Evolutionary conservation across 768 basidiomycete genomes (phyloP), one percentile per base, ranked within the genome.

Genomic region (Sporobolomyces phaffii): DNA sequence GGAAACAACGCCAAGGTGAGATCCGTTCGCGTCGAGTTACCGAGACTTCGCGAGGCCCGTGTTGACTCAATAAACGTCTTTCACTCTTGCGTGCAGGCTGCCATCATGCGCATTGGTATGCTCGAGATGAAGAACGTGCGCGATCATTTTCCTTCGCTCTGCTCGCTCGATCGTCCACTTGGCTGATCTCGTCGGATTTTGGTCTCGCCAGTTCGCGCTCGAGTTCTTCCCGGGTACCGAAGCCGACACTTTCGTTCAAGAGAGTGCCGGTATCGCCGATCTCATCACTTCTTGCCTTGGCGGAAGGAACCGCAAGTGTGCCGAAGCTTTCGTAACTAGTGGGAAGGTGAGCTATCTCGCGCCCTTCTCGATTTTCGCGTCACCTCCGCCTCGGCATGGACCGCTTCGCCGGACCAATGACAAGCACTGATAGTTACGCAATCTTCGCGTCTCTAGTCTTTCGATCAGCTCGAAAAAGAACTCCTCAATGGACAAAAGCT

Each of bases 41-140:
- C 38, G 9, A 38, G 38, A 38, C 9, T 9, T 17, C 38, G 38
- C 38, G n/a, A n/a, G n/a, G n/a, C n/a, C n/a, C n/a, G n/a, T 26
- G 36, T 41, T 51, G 33, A 26, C 40, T 26, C 18, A 31, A 36
- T 22, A 11, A 31, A 22, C 15, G 38, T 44, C 7, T 33, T 43
- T 43, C 44, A 22, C 62, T 9, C 38, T 38, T 17, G 38, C 38
- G 38, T 38, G 9, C 38, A 70, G 79, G 80, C 80, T 31, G 81
- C 81, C 31, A 78, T 82, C 74, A 82, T 82, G 79, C 75, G 81
- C 29, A 80, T 80, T 62, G 81, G 81, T 57, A 72, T 81, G 59
- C 68, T 81, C 26, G 81, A 82, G 74, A 81, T 81, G 79, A 80
- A 80, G 70, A 66, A 78, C 51, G 56, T 58, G 43, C 18, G 56